Base-by-base conservation (phyloP, 768 basidiomycete genomes). In the Suillus ampliporus region DNA sequence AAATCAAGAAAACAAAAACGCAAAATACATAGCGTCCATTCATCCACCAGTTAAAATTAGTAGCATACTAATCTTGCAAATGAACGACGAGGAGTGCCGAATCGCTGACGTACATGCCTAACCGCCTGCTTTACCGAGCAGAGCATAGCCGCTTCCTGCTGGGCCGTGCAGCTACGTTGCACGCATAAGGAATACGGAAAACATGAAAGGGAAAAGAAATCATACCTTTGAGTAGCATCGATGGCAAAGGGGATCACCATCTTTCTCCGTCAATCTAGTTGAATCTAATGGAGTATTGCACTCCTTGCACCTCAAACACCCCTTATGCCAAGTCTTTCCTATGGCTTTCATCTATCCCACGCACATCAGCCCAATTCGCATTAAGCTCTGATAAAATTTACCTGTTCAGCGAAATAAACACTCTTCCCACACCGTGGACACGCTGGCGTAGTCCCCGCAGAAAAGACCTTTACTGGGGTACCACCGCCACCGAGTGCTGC, bases 371-470 rank as follows among this genome's bases (percentile, higher is more conserved):
- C 37, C n/a, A 57, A 48, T 26, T n/a, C 21, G 50, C 28, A 21
- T n/a, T 19, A 23, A 5, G 19, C 44, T 15, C 31, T 47, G 6
- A 31, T 19, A 23, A 38, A 21, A 64, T 69, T 21, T 51, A 87
- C 91, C 83, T 92, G 91, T 73, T 94, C 92, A 15, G 92, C 92
- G 70, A 94, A 94, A 77, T 91, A 95, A 11, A 95, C 92, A 57
- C 83, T 88, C 81, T 90, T 87, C 41, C 79, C 79, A 66, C 92
- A 95, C 60, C 82, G 81, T 10, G 88, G 86, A 67, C 92, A 95
- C 21, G 71, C 70, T 21, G 91, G 89, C 9, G 86, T 75, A n/a
- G 62, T 84, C 23, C 83, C 82, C 26, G 72, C 76, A 40, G 54
- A 38, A 40, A 56, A 89, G 64, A 81, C 80, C 62, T 75, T 81